Conservation (phyloP, 1,284 basidiomycete genomes). For the Pyrrhoderma lamaoense region DNA sequence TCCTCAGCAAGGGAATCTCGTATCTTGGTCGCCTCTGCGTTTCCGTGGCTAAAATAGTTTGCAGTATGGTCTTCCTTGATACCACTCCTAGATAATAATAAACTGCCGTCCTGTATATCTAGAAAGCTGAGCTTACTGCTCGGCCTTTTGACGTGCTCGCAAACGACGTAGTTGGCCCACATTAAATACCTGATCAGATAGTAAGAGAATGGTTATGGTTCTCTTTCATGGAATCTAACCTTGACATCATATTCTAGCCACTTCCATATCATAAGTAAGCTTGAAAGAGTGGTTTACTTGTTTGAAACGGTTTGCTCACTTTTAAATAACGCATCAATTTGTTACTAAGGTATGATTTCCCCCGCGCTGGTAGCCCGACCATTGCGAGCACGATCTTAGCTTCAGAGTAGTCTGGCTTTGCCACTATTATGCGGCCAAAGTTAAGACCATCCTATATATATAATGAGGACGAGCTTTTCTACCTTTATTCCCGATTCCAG, state of each 20-base stretch:
- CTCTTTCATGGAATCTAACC: constrained; percentile 36
- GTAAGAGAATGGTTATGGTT: background rate
- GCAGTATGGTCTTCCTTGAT: constrained; percentile 88
- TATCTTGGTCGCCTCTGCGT: constrained; percentile 68
- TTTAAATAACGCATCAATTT: constrained; percentile 78
- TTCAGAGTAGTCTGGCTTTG: constrained; percentile 96
- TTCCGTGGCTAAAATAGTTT: constrained; percentile 86
- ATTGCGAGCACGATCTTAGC: constrained; percentile 98
- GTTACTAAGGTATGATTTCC: constrained; percentile 82
- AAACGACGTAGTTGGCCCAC: constrained; percentile 92
- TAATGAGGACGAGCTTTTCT: constrained; percentile 18
- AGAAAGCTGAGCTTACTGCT: constrained; percentile 44
- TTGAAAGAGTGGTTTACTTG: constrained; percentile 8
- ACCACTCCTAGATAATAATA: constrained; percentile 51
- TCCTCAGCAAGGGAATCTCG: constrained; percentile 87
- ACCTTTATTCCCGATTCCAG: constrained; percentile 80
- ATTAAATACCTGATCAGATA: constrained; percentile 80
- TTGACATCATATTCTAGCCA: constrained; percentile 99
- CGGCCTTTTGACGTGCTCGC: constrained; percentile 71
- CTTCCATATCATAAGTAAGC: constrained; percentile 40
- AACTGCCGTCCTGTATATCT: constrained; percentile 8
- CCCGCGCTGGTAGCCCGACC: constrained; percentile 81
- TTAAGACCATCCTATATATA: too few species aligned
- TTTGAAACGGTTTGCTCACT: constrained; percentile 31
- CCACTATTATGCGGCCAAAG: too few species aligned